A percentile compares a stretch with the other conserved stretches of the same genome.
Conservation (phyloP, 2,329 filamentous ascomycete species). For the Drechslerella stenobrocha region DNA sequence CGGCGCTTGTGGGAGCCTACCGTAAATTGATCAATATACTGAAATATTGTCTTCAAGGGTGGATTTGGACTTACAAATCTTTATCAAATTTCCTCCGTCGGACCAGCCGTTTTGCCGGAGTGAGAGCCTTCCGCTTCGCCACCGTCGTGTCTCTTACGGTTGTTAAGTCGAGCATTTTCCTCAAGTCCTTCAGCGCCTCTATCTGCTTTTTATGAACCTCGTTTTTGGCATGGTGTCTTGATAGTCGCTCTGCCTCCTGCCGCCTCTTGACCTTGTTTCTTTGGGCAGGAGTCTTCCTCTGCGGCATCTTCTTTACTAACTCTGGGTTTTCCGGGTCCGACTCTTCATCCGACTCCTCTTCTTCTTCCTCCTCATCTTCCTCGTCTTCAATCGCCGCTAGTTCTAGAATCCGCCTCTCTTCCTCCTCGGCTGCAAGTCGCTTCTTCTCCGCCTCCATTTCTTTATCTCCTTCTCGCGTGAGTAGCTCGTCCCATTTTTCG, state of each 20-base stretch:
- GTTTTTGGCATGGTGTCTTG: conserved; percentile 74
- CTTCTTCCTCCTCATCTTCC: conserved; percentile 80
- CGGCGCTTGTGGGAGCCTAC: conserved; percentile 50
- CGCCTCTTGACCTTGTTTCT: conserved; percentile 84
- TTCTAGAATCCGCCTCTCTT: conserved; percentile 55
- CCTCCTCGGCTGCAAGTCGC: conserved; percentile 50
- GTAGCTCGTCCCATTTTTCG: conserved; percentile 77
- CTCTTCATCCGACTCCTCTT: conserved; percentile 59
- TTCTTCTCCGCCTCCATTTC: conserved; percentile 52
- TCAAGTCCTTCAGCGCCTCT: conserved; percentile 71
- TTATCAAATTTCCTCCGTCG: conserved; percentile 59
- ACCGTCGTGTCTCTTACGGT: conserved; percentile 31
- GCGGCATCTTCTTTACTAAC: conserved; percentile 65
- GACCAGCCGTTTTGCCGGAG: conserved; percentile 56
- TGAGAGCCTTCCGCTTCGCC: conserved; percentile 60
- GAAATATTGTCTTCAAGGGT: neutral
- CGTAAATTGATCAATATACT: conserved; percentile 5
- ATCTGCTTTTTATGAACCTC: conserved; percentile 74
- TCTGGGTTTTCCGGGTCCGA: conserved; percentile 51
- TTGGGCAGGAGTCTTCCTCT: conserved; percentile 68
- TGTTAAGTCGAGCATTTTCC: conserved; percentile 62
- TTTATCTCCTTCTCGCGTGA: conserved; percentile 68
- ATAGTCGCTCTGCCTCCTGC: conserved; percentile 79
- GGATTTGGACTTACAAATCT: conserved; percentile 55
- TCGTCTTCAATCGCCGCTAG: conserved; percentile 64